Conservation (phyloP, 2,329 filamentous ascomycete species). For the Alternaria postmessia region DNA sequence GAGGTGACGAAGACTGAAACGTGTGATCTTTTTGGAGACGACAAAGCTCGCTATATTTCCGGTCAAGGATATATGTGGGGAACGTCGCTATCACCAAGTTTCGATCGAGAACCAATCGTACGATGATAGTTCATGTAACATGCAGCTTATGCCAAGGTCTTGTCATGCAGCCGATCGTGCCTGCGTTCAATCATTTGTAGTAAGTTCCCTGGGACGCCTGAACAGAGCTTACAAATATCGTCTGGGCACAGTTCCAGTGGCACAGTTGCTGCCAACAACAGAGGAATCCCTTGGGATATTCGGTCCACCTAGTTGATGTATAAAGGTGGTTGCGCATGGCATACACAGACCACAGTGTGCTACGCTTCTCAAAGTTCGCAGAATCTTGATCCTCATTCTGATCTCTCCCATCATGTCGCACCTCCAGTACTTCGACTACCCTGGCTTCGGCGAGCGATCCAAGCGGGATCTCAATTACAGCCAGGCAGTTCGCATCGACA, state of each 20-base stretch:
- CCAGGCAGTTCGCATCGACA: slow-evolving; percentile 38
- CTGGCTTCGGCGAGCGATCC: slow-evolving; percentile 27
- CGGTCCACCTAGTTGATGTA: background rate
- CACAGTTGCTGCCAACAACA: background rate
- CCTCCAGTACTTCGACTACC: background rate
- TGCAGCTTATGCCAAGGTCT: background rate
- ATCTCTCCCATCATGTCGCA: background rate
- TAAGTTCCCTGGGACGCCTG: background rate
- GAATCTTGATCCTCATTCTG: background rate
- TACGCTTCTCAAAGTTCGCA: background rate
- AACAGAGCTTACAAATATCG: background rate
- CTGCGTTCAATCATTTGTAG: background rate
- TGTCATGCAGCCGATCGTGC: background rate
- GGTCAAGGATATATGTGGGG: background rate
- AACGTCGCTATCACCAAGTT: background rate
- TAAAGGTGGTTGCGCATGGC: background rate
- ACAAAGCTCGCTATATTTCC: background rate
- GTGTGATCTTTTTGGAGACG: background rate
- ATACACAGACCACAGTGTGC: background rate
- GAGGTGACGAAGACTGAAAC: background rate
- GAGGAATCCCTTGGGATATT: background rate
- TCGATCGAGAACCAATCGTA: background rate
- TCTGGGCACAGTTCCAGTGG: background rate
- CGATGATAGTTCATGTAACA: too few species aligned
- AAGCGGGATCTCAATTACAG: slow-evolving; percentile 30